Percentiles rank a stretch among this genome's conserved stretches.
Conservation (phyloP, 2,329 filamentous ascomycete genomes). For the Colletotrichum sp. region DNA sequence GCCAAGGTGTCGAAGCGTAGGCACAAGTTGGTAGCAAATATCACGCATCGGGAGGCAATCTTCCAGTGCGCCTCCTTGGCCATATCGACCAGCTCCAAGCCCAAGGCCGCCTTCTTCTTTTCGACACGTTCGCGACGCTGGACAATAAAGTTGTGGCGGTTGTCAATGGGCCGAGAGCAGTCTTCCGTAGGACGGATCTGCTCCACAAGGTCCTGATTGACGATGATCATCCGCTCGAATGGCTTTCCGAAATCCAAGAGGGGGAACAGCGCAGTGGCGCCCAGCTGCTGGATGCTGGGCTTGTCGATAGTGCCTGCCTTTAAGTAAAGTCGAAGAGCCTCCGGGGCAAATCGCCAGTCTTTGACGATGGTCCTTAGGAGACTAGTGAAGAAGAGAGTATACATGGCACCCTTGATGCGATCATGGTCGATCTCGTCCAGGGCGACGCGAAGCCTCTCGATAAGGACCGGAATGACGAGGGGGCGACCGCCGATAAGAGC, state of each 20-base stretch:
- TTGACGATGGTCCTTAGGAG: conserved; percentile 85
- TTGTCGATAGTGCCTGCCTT: conserved; percentile 90
- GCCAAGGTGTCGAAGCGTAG: conserved; percentile 91
- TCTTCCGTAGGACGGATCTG: conserved; percentile 74
- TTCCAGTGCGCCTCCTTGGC: conserved; percentile 93
- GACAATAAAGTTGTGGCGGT: conserved; percentile 76
- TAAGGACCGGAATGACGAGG: conserved; percentile 86
- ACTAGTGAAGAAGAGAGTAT: conserved; percentile 87
- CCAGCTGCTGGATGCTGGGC: conserved; percentile 90
- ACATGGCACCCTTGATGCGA: conserved; percentile 93
- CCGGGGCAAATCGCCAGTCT: conserved; percentile 94
- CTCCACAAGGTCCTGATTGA: conserved; percentile 74
- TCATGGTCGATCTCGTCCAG: conserved; percentile 83
- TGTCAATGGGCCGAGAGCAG: conserved; percentile 64
- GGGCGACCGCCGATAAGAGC: conserved; percentile 86
- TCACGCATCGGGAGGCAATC: conserved; percentile 86
- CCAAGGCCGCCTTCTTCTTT: conserved; percentile 79
- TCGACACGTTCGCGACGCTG: conserved; percentile 81
- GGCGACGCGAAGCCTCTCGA: conserved; percentile 79
- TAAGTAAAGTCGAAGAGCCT: conserved; percentile 89
- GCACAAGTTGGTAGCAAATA: conserved; percentile 89
- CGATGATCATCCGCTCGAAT: conserved; percentile 83
- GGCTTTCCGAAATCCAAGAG: conserved; percentile 92
- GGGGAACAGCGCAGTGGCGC: conserved; percentile 80
- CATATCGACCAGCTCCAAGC: conserved; percentile 79